A percentile compares a stretch with the other conserved stretches of the same genome.
These are phyloP conservation scores for Xylaria curta DNA, from an alignment of 495 filamentous ascomycete species.

Conservation along the genomic window DNA sequence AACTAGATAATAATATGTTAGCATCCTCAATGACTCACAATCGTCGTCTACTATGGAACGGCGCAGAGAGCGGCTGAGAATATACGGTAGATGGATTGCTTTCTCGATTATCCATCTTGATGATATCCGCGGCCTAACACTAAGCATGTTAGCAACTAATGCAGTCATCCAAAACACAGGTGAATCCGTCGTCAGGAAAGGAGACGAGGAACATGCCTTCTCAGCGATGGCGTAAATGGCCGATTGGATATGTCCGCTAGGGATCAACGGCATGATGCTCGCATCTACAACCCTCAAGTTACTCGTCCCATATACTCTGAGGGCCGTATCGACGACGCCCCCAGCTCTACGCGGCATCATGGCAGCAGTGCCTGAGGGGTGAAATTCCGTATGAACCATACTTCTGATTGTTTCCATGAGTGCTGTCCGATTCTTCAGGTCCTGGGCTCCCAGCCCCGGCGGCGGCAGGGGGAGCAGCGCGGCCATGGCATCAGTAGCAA, in stretches of 20 bases:
- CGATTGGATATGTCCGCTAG: slow-evolving; percentile 56
- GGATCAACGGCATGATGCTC: slow-evolving; percentile 63
- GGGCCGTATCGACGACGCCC: slow-evolving; percentile 56
- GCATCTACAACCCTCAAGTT: slow-evolving; percentile 61
- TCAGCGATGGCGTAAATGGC: slow-evolving; percentile 68
- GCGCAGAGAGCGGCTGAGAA: not conserved
- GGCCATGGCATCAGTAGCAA: slow-evolving; percentile 44
- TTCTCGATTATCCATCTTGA: slow-evolving; percentile 36
- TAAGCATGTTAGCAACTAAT: slow-evolving; percentile 8
- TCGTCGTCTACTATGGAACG: not conserved
- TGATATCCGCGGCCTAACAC: slow-evolving; percentile 47
- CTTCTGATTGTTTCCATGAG: slow-evolving; percentile 35
- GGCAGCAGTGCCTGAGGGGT: slow-evolving; percentile 44
- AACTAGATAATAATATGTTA: not conserved
- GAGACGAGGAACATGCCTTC: slow-evolving; percentile 41
- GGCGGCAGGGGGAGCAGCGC: slow-evolving; percentile 38
- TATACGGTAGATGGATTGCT: not conserved
- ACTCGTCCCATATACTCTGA: slow-evolving; percentile 60
- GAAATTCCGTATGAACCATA: slow-evolving; percentile 41
- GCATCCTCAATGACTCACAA: not conserved
- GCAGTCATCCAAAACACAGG: not conserved
- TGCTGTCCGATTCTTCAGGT: slow-evolving; percentile 34
- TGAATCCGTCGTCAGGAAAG: not conserved
- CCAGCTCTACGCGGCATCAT: slow-evolving; percentile 46
- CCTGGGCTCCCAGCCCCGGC: slow-evolving; percentile 35